phyloP scores from a whole-genome alignment of 31 red algal species.

The Endocladia muricata region DNA sequence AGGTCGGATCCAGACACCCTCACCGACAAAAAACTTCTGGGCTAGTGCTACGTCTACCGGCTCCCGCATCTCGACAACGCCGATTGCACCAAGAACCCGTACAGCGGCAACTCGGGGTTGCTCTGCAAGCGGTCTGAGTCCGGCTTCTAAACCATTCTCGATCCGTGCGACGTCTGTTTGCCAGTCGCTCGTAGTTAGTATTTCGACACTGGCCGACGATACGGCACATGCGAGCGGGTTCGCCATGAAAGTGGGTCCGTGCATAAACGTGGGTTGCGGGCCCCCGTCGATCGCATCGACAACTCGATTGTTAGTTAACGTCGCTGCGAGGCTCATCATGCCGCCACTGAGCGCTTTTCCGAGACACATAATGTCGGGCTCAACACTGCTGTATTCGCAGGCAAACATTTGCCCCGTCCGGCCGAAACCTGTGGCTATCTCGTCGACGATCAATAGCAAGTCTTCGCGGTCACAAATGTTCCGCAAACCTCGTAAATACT shows the following conservation, averaged over 20 bases:
- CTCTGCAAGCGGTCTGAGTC: too few species aligned
- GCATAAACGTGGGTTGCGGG: neutral
- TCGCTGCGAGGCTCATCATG: slow-evolving; percentile 3
- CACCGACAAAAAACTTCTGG: neutral
- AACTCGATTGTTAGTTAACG: neutral
- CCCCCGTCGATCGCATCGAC: neutral
- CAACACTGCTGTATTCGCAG: slow-evolving; percentile 41
- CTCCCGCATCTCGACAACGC: neutral
- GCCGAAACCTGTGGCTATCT: too few species aligned
- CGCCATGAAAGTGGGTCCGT: slow-evolving; percentile 1
- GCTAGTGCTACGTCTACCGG: neutral
- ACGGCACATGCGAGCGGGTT: slow-evolving; percentile 11
- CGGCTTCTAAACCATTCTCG: neutral
- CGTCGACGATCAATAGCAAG: slow-evolving; percentile 59
- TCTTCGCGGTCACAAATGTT: slow-evolving; percentile 53
- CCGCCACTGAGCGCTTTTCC: slow-evolving; percentile 36
- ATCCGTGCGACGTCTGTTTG: neutral
- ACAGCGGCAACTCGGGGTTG: too few species aligned
- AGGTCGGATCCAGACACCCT: neutral
- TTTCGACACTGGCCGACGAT: neutral
- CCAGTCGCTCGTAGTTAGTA: neutral
- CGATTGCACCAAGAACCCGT: too few species aligned
- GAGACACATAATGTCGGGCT: slow-evolving; percentile 69
- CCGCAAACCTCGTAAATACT: slow-evolving; percentile 37
- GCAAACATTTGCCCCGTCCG: slow-evolving; percentile 64